Evolutionary conservation across 2,329 filamentous ascomycete species (phyloP).

Genomic region (Tolypocladium tropicale): DNA sequence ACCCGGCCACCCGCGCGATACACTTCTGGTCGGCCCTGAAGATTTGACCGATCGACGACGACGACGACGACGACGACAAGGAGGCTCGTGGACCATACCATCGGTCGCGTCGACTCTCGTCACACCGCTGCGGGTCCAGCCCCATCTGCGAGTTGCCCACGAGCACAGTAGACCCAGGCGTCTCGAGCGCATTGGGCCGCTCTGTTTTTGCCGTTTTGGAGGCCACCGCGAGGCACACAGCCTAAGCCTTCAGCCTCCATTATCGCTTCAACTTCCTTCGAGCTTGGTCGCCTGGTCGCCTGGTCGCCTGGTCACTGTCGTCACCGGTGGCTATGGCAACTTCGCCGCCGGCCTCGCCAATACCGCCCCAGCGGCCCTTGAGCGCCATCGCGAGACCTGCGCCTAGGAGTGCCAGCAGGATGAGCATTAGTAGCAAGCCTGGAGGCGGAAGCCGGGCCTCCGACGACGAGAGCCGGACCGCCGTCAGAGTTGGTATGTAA

Average conservation of each 20-base stretch:
- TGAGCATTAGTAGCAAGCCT: constrained; percentile 75
- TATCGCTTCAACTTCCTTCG: not conserved
- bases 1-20: not conserved
- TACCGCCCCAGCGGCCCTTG: constrained; percentile 57
- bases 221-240: not conserved
- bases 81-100: too few species aligned
- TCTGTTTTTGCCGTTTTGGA: not conserved
- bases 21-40: not conserved
- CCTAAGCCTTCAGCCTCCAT: not conserved
- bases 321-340: constrained; percentile 51
- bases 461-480: constrained; percentile 81
- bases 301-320: too few species aligned
- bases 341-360: constrained; percentile 60
- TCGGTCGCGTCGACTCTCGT: not conserved
- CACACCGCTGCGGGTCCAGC: not conserved
- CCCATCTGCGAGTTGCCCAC: too few species aligned
- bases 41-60: not conserved
- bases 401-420: constrained; percentile 66
- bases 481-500: constrained; percentile 85
- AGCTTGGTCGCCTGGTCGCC: not conserved
- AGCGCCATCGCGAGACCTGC: constrained; percentile 71
- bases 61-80: not conserved
- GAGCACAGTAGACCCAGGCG: not conserved
- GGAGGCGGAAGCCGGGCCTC: constrained; percentile 71
- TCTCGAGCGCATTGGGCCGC: not conserved